Conservation (phyloP, 1,284 basidiomycete species). For the Phellinidium pouzarii region DNA sequence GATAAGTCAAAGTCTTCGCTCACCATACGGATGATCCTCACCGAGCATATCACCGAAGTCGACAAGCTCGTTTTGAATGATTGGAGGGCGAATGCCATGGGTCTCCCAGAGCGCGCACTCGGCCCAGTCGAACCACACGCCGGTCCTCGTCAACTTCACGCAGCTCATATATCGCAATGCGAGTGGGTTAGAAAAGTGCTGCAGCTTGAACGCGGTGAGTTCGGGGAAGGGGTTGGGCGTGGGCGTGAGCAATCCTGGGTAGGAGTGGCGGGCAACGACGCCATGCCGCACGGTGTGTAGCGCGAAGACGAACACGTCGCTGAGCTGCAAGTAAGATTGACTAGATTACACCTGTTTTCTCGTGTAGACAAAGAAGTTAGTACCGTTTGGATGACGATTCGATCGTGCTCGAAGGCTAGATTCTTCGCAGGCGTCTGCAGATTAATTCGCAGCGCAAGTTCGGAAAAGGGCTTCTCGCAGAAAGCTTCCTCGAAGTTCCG, state of each 20-base stretch:
- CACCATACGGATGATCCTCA: conserved; percentile 12
- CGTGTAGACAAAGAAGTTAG: background rate
- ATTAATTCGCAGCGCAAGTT: conserved; percentile 12
- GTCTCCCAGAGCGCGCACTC: conserved; percentile 6
- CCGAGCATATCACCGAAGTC: background rate
- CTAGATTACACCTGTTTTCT: background rate
- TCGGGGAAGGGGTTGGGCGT: conserved; percentile 5
- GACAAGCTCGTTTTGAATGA: background rate
- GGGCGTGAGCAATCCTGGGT: background rate
- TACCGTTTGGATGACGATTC: conserved; percentile 13
- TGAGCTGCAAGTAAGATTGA: background rate
- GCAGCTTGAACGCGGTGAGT: conserved; percentile 9
- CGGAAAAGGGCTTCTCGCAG: conserved; percentile 10
- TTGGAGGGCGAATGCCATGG: background rate
- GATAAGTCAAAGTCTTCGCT: background rate
- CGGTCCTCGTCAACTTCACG: conserved; percentile 14
- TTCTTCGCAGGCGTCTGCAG: conserved; percentile 9
- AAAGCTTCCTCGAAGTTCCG: conserved; percentile 43
- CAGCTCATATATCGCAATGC: conserved; percentile 13
- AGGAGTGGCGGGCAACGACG: background rate
- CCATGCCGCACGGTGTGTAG: conserved; percentile 2
- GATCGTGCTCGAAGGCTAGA: conserved; percentile 17
- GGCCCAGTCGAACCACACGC: conserved; percentile 16
- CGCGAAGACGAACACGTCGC: conserved; percentile 8
- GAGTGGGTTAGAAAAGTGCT: conserved; percentile 8